Conservation (phyloP, 768 basidiomycete species). For the Phylloporus sp. region DNA sequence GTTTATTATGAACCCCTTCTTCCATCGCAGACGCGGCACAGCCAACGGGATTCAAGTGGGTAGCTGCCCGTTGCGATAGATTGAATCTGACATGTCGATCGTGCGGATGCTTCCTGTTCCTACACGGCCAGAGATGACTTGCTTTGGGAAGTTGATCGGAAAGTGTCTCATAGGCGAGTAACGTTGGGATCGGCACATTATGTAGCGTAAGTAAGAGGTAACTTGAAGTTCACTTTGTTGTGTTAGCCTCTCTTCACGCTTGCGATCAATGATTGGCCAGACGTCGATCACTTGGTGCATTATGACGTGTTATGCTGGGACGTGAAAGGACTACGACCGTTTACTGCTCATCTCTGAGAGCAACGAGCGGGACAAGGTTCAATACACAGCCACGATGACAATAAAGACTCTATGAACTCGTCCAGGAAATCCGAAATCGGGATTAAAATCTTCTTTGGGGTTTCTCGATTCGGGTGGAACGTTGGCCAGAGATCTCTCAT, state of each 20-base stretch:
- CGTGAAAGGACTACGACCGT: slow-evolving; percentile 3
- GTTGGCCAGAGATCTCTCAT: slow-evolving; percentile 30
- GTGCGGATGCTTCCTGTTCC: slow-evolving; percentile 16
- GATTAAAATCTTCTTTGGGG: slow-evolving; percentile 22
- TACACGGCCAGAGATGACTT: slow-evolving; percentile 14
- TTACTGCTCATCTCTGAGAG: neutral
- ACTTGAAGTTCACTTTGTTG: neutral
- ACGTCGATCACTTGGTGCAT: slow-evolving; percentile 14
- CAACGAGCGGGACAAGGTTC: slow-evolving; percentile 20
- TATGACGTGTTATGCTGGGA: slow-evolving; percentile 2
- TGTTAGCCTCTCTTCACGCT: slow-evolving; percentile 3
- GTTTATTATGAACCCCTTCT: slow-evolving; percentile 13
- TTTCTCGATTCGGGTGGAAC: slow-evolving; percentile 30
- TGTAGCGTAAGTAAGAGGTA: slow-evolving; percentile 4
- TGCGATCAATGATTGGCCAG: slow-evolving; percentile 5
- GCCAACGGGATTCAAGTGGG: slow-evolving; percentile 20
- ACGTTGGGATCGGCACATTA: slow-evolving; percentile 13
- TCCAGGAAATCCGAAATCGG: slow-evolving; percentile 21
- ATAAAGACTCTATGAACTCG: slow-evolving; percentile 12
- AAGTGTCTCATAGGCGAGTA: slow-evolving; percentile 3
- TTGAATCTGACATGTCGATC: slow-evolving; percentile 22
- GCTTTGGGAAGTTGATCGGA: slow-evolving; percentile 18
- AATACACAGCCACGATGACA: slow-evolving; percentile 11
- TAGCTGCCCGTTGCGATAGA: slow-evolving; percentile 14
- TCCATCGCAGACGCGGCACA: slow-evolving; percentile 12